phyloP scores from a whole-genome alignment of 1,139 yeast species.

The Hyphopichia burtonii region DNA sequence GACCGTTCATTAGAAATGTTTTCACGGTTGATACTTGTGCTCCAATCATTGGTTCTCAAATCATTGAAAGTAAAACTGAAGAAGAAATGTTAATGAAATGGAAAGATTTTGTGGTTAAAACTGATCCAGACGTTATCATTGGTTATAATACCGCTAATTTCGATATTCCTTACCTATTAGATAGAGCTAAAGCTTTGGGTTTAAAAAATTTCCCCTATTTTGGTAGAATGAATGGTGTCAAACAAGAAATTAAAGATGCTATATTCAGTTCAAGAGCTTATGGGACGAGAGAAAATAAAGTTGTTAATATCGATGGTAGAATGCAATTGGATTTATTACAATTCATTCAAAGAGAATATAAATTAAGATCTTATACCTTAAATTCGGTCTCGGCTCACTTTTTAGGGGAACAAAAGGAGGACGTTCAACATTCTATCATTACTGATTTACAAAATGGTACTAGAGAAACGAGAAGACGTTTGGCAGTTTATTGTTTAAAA shows the following conservation, averaged over 20 bases:
- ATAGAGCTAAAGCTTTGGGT: constrained; percentile 76
- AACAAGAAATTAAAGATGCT: constrained; percentile 78
- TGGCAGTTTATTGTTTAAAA: constrained; percentile 95
- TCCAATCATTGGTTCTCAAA: constrained; percentile 91
- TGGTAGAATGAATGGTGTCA: constrained; percentile 67
- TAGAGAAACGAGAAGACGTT: constrained; percentile 85
- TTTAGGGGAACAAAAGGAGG: constrained; percentile 94
- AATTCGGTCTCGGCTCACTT: constrained; percentile 96
- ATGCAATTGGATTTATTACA: constrained; percentile 93
- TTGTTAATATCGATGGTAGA: constrained; percentile 91
- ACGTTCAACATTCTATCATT: constrained; percentile 94
- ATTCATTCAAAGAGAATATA: constrained; percentile 91
- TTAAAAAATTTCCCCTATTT: constrained; percentile 77
- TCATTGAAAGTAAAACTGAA: constrained; percentile 73
- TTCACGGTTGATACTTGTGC: constrained; percentile 91
- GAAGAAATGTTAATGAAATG: constrained; percentile 80
- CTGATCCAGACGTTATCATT: constrained; percentile 94
- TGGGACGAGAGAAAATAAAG: constrained; percentile 93
- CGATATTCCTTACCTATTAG: constrained; percentile 89
- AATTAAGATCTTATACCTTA: constrained; percentile 88
- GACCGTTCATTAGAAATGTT: constrained; percentile 91
- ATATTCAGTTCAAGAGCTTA: constrained; percentile 92
- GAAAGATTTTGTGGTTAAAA: constrained; percentile 78
- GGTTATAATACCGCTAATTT: constrained; percentile 95
- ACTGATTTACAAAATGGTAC: constrained; percentile 93